Percentiles rank a stretch among this genome's conserved stretches.
Evolutionary conservation across 2,329 filamentous ascomycete species (phyloP).

Genomic region (Dichotomopilus funicola): DNA sequence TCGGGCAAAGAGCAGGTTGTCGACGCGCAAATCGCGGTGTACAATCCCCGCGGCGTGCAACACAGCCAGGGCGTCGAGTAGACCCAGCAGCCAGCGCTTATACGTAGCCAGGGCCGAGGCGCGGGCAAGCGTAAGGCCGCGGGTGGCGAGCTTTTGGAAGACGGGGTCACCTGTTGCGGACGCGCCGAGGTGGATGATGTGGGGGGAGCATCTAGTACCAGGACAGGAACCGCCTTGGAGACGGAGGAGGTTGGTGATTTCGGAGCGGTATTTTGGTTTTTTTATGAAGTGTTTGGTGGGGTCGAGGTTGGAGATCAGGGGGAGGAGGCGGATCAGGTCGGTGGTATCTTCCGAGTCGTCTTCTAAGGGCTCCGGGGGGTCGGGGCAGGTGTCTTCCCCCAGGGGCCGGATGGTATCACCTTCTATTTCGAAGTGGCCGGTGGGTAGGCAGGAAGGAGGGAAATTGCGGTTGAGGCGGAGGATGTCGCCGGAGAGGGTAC

Average conservation of each 20-base stretch:
- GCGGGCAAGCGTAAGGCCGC: slow-evolving; percentile 5
- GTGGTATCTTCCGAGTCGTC: slow-evolving; percentile 13
- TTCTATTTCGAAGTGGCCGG: slow-evolving; percentile 1
- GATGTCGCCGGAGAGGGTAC: slow-evolving; percentile 4
- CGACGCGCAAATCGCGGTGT: slow-evolving; percentile 21
- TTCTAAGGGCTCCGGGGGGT: slow-evolving; percentile 8
- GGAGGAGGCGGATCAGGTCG: slow-evolving; percentile 16
- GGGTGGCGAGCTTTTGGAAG: slow-evolving; percentile 21
- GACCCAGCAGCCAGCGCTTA: slow-evolving; percentile 20
- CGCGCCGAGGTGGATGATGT: slow-evolving; percentile 23
- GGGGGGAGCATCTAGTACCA: too few species aligned
- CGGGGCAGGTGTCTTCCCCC: neutral
- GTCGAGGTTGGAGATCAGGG: slow-evolving; percentile 22
- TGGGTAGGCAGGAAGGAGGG: too few species aligned
- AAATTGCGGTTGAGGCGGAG: slow-evolving; percentile 1
- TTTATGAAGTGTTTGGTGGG: slow-evolving; percentile 24
- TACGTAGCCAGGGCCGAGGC: slow-evolving; percentile 6
- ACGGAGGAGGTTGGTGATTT: slow-evolving; percentile 24
- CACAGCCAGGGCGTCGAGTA: slow-evolving; percentile 21
- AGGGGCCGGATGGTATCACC: slow-evolving; percentile 2
- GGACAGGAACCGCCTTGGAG: slow-evolving; percentile 24
- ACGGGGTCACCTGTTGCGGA: slow-evolving; percentile 22
- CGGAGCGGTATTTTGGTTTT: slow-evolving; percentile 25
- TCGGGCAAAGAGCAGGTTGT: slow-evolving; percentile 24
- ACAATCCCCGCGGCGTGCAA: slow-evolving; percentile 27